These are phyloP conservation scores for Magnusiomyces ingens DNA, from an alignment of 1,139 yeast genomes.

Conservation along the genomic window DNA sequence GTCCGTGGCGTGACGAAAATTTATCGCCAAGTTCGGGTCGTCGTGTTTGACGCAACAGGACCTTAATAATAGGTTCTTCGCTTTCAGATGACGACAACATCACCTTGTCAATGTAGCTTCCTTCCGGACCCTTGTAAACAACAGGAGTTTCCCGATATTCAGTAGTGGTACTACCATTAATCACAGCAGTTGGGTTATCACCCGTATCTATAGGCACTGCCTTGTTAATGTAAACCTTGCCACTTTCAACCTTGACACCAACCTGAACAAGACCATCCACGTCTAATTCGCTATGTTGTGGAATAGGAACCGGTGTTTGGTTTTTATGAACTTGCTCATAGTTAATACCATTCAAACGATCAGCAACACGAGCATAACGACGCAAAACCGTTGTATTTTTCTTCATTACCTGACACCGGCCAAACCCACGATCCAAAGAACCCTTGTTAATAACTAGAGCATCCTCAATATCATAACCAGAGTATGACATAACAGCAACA, in stretches of 20 bases:
- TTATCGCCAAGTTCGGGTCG: slow-evolving; percentile 98
- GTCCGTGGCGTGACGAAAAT: slow-evolving; percentile 95
- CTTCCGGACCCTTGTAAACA: slow-evolving; percentile 88
- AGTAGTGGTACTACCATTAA: slow-evolving; percentile 24
- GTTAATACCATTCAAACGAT: slow-evolving; percentile 84
- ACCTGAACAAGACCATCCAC: slow-evolving; percentile 97
- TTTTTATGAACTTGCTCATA: slow-evolving; percentile 49
- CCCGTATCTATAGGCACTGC: slow-evolving; percentile 84
- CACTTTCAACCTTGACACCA: slow-evolving; percentile 83
- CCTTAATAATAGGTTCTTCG: slow-evolving; percentile 91
- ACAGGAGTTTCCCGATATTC: slow-evolving; percentile 89
- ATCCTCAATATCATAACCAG: slow-evolving; percentile 99
- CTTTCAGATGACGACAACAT: slow-evolving; percentile 95
- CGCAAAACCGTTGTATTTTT: slow-evolving; percentile 86
- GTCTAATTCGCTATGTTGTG: slow-evolving; percentile 81
- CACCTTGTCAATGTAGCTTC: slow-evolving; percentile 91
- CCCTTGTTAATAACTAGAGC: slow-evolving; percentile 91
- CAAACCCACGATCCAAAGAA: slow-evolving; percentile 93
- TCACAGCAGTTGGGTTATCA: slow-evolving; percentile 37
- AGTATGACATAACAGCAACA: slow-evolving; percentile 97
- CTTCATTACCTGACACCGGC: slow-evolving; percentile 95
- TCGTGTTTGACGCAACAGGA: slow-evolving; percentile 86
- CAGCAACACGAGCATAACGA: slow-evolving; percentile 89
- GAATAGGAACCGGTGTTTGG: slow-evolving; percentile 49
- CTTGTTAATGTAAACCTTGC: slow-evolving; percentile 90